phyloP scores from a whole-genome alignment of 768 basidiomycete genomes.

The Tulasnella sp. region DNA sequence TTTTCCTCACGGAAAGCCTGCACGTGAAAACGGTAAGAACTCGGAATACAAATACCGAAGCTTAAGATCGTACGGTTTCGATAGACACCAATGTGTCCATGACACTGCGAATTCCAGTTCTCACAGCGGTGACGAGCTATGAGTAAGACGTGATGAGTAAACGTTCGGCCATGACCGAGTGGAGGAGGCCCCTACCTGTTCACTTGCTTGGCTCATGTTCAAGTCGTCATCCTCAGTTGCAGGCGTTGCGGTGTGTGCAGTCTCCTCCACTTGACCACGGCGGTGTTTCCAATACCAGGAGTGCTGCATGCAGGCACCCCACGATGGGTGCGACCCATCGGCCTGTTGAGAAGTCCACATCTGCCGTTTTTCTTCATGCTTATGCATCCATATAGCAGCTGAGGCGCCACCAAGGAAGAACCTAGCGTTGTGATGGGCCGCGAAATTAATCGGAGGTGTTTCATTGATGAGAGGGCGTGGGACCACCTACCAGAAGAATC shows the following conservation, averaged over 20 bases:
- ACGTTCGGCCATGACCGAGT: neutral
- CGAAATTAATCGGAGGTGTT: neutral
- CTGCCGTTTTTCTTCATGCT: conserved; percentile 5
- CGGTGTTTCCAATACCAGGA: conserved; percentile 11
- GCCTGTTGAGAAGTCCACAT: neutral
- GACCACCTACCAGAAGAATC: conserved; percentile 11
- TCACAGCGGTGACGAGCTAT: conserved; percentile 18
- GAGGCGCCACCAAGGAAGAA: conserved; percentile 19
- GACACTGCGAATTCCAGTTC: conserved; percentile 9
- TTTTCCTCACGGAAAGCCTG: conserved; percentile 14
- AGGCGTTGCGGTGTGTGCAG: neutral
- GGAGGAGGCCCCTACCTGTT: neutral
- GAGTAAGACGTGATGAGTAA: neutral
- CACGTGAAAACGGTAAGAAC: neutral
- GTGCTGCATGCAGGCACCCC: conserved; percentile 20
- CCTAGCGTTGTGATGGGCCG: neutral
- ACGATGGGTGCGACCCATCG: neutral
- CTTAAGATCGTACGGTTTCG: neutral
- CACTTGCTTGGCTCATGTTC: neutral
- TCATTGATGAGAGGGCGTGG: neutral
- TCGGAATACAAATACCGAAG: neutral
- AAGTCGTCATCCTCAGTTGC: neutral
- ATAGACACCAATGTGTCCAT: neutral
- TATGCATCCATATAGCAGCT: conserved; percentile 6
- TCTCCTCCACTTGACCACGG: conserved; percentile 1